Percentiles rank a stretch among this genome's conserved stretches.
These are phyloP conservation scores for Angomonas ambiguus DNA, from an alignment of 208 protist species.

Conservation along the genomic window DNA sequence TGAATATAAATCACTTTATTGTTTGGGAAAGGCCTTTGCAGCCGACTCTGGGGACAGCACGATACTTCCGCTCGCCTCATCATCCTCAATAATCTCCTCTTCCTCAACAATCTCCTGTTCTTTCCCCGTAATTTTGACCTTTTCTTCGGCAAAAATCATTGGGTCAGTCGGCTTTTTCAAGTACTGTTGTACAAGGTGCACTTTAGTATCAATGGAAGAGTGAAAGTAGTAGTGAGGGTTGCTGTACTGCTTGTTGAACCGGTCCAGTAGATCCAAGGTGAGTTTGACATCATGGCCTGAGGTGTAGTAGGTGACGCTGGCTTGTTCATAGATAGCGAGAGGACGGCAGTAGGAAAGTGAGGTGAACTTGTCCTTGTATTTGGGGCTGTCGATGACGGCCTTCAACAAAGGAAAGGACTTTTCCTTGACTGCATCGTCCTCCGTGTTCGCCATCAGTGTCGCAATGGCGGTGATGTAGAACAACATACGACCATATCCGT, in stretches of 20 bases:
- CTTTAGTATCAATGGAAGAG: conserved; percentile 24
- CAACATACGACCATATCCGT: conserved; percentile 19
- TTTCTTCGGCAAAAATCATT: neutral
- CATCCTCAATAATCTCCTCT: neutral
- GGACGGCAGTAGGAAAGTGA: conserved; percentile 37
- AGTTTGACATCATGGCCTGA: conserved; percentile 11
- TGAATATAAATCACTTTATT: too few species aligned
- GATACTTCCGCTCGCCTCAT: neutral
- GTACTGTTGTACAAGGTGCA: conserved; percentile 29
- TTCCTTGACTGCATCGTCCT: conserved; percentile 11
- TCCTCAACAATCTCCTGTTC: too few species aligned
- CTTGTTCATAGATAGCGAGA: conserved; percentile 33
- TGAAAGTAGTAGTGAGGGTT: conserved; percentile 36
- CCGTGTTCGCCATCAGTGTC: conserved; percentile 30
- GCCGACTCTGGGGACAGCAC: neutral
- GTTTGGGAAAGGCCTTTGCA: neutral
- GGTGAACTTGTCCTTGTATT: conserved; percentile 37
- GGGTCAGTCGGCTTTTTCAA: conserved; percentile 14
- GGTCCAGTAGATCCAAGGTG: conserved; percentile 15
- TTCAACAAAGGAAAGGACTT: conserved; percentile 16
- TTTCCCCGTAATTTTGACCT: too few species aligned
- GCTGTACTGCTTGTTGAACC: conserved; percentile 38
- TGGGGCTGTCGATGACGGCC: conserved; percentile 21
- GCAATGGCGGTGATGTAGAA: conserved; percentile 21
- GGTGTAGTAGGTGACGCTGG: conserved; percentile 25